Conservation (phyloP, 345 rosid genomes). For the Camelina laxa region DNA sequence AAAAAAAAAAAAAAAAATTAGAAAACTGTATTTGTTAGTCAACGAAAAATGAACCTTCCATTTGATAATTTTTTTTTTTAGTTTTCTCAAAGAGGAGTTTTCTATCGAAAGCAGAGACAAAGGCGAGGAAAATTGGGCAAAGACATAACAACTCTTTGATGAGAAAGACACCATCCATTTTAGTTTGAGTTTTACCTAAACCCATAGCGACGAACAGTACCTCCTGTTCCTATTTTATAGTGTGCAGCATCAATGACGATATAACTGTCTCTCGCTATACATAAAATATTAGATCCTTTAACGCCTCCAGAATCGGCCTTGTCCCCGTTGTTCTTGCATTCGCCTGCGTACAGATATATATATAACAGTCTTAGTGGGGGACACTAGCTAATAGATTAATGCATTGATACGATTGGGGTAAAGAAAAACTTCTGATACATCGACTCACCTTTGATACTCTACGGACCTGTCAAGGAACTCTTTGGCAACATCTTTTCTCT, state of each 20-base stretch:
- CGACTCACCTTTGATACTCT: constrained; percentile 76
- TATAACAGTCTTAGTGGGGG: neutral
- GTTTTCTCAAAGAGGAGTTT: neutral
- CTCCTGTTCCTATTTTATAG: constrained; percentile 29
- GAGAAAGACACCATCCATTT: constrained; percentile 19
- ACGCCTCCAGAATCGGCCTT: constrained; percentile 62
- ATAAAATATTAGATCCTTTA: constrained; percentile 37
- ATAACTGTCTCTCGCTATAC: constrained; percentile 40
- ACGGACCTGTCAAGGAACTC: constrained; percentile 89
- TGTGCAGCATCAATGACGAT: constrained; percentile 36
- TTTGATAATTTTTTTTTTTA: neutral
- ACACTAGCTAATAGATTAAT: constrained; percentile 13
- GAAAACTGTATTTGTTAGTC: constrained; percentile 14
- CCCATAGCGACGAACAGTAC: constrained; percentile 28
- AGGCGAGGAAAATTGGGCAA: constrained; percentile 20
- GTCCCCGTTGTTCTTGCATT: constrained; percentile 83
- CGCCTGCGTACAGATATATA: constrained; percentile 53
- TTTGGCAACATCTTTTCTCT: constrained; percentile 73
- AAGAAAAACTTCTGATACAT: neutral
- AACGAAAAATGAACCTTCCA: neutral
- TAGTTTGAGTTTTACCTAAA: constrained; percentile 30
- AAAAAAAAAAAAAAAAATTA: neutral
- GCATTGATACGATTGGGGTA: neutral
- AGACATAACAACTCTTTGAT: constrained; percentile 19
- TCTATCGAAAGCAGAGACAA: constrained; percentile 22